Base-by-base conservation (phyloP, 305 asterid genomes). In the Stenogyne calaminthoides region DNA sequence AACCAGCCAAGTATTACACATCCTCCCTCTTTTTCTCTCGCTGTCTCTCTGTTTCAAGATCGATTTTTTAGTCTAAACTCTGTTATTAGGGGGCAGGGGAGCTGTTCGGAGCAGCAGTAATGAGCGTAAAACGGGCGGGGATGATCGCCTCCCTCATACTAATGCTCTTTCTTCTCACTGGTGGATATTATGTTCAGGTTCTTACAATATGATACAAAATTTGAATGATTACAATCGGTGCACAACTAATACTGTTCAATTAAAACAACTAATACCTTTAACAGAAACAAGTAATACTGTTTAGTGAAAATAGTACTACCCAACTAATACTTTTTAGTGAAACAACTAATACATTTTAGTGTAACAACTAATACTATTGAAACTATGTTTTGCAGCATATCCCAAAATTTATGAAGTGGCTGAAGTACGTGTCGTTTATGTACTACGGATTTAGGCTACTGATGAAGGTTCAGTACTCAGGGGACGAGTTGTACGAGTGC, bases 171-270 rank as follows among this genome's bases (percentile, higher is more conserved):
- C 98, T 94, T 73, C 98, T 93, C 71, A 94, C 97, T 0, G 98
- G 98, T 47, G 98, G 98, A 64, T 94, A 94, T 74, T 94, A 94
- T 61, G 96, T 94, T 67, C 98, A 93, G 95, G 97, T 76, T 22
- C 62, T 44, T 4, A 27, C 1, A 4, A 32, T 32, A 32, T 32
- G 4, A 32, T 32, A 32, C 36, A 32, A 32, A 32, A 32, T 32
- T 32, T 5, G 36, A 32, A 32, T 32, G 36, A 32, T 32, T 1
- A 6, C 36, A 32, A 32, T 3, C 4, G 36, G 36, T 32, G 36
- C 36, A 32, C 32, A n/a, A 32, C 36, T 32, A 32, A 32, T 32
- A 32, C 7, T 32, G 36, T 32, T 32, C 6, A 32, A 3, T 25
- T 0, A 25, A 25, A 25, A 25, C 29, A 25, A 3, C 2, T 22